Evolutionary conservation across 139 green algal genomes (phyloP).

Genomic region (Desmodesmus armatus): DNA sequence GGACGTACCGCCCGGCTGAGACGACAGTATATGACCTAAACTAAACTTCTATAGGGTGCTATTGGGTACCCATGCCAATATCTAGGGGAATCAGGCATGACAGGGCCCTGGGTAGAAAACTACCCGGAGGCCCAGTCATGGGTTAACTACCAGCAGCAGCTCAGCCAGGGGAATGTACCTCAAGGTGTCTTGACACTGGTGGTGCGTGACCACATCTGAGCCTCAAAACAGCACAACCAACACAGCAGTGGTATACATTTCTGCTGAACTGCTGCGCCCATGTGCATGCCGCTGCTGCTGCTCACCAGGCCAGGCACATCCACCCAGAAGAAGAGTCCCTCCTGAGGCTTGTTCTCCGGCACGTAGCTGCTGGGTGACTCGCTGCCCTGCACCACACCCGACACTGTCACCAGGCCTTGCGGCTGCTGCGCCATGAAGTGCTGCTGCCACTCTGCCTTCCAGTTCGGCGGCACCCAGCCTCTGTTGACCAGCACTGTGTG

Average conservation of each 20-base stretch:
- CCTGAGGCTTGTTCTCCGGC: slow-evolving; percentile 33
- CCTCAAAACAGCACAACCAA: not conserved
- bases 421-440: slow-evolving; percentile 13
- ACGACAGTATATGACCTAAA: too few species aligned
- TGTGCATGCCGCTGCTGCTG: slow-evolving; percentile 20
- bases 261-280: not conserved
- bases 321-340: slow-evolving; percentile 42
- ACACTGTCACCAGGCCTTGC: slow-evolving; percentile 3
- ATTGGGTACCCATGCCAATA: too few species aligned
- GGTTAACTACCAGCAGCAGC: too few species aligned
- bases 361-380: slow-evolving; percentile 41
- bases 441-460: slow-evolving; percentile 37
- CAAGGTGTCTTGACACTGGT: too few species aligned
- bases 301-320: slow-evolving; percentile 45
- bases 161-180: too few species aligned
- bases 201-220: not conserved
- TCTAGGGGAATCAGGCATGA: too few species aligned
- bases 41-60: too few species aligned
- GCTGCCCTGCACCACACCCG: slow-evolving; percentile 45
- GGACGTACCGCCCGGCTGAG: too few species aligned
- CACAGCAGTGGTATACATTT: too few species aligned
- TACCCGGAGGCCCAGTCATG: too few species aligned
- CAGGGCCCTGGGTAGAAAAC: too few species aligned
- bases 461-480: slow-evolving; percentile 49
- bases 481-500: slow-evolving; percentile 48